Evolutionary conservation across 75 land plant genomes (phyloP).

Genomic region (Pinus tabuliformis): DNA sequence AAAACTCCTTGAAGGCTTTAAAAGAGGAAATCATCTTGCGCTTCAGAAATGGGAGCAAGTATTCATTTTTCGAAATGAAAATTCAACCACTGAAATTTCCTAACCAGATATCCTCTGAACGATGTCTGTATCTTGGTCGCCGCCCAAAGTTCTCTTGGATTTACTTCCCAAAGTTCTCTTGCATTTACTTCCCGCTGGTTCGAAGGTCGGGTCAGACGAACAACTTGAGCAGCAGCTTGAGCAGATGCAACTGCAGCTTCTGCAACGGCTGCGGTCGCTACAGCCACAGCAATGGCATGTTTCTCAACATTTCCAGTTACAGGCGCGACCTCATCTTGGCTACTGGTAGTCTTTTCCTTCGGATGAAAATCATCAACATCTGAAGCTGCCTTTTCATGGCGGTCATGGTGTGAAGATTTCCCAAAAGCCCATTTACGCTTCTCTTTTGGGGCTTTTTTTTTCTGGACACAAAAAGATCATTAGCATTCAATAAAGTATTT

Average conservation of each 20-base stretch:
- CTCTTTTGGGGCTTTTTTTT: conserved; percentile 23
- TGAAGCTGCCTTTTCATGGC: background rate
- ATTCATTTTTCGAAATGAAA: too few relatives aligned
- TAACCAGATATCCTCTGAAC: conserved; percentile 83
- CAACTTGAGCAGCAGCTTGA: conserved; percentile 52
- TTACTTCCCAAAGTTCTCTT: conserved; percentile 18
- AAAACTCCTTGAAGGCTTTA: too few relatives aligned
- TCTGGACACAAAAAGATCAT: background rate
- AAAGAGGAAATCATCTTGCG: too few relatives aligned
- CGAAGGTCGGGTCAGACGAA: conserved; percentile 44
- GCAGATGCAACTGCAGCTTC: conserved; percentile 75
- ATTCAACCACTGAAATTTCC: background rate
- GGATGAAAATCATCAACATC: background rate
- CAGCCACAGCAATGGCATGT: conserved; percentile 59
- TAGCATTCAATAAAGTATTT: background rate
- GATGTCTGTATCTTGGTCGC: conserved; percentile 77
- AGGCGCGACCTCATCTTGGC: background rate
- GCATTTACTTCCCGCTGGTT: background rate
- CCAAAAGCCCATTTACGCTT: conserved; percentile 59
- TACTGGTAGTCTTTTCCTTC: conserved; percentile 2
- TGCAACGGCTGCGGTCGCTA: conserved; percentile 64
- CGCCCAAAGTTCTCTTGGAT: conserved; percentile 40
- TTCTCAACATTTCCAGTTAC: conserved; percentile 18
- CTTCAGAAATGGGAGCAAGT: too few relatives aligned
- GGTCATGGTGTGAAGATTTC: conserved; percentile 14